Evolutionary conservation across 1,284 basidiomycete genomes (phyloP).

Genomic region (Naganishia sp.): DNA sequence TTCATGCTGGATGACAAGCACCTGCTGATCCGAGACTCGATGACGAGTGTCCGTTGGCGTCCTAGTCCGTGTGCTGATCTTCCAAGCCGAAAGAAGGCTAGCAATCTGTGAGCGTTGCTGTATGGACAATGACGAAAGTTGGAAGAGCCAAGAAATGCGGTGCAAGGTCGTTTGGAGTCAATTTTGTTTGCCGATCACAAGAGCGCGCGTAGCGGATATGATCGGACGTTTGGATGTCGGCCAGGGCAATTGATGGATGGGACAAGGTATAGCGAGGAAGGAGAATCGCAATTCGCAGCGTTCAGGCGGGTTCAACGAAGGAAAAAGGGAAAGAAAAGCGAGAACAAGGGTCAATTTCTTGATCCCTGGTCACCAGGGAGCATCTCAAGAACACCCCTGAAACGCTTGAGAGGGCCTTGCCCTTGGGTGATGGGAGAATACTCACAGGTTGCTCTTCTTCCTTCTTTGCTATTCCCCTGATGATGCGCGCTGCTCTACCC

Average conservation of each 20-base stretch:
- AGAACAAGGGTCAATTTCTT: background rate
- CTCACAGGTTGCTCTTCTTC: too few relatives aligned
- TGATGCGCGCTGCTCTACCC: background rate
- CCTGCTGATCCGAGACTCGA: background rate
- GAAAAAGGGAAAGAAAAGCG: background rate
- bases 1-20: conserved; percentile 3
- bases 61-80: background rate
- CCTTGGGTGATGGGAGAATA: background rate
- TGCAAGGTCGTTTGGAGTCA: conserved; percentile 12
- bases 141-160: conserved; percentile 9
- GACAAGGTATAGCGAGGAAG: too few relatives aligned
- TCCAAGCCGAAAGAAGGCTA: too few relatives aligned
- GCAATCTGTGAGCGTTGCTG: too few relatives aligned
- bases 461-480: background rate
- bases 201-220: background rate
- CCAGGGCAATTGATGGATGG: background rate
- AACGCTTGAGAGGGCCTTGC: background rate
- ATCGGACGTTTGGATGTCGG: too few relatives aligned
- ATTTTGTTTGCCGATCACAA: conserved; percentile 10
- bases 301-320: background rate
- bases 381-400: background rate
- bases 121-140: background rate
- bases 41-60: background rate
- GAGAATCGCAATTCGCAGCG: background rate
- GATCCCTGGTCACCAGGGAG: background rate